Percentiles rank a stretch among this genome's conserved stretches.
Conservation (phyloP, 192 early-diverging fungal genomes). For the Entomortierella beljakovae region DNA sequence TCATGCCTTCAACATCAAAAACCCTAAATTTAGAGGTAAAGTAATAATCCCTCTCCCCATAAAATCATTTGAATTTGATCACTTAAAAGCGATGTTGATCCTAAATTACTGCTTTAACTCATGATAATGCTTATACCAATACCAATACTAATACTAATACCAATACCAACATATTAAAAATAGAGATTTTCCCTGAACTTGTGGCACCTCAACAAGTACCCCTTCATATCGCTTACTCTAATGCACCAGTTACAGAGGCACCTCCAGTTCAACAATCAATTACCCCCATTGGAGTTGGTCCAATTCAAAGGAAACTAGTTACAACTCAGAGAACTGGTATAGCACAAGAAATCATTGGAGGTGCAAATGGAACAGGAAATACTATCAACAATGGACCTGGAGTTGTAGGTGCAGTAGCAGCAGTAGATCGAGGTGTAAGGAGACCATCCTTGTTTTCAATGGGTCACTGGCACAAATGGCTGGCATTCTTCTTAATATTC, state of each 20-base stretch:
- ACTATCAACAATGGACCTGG: background rate
- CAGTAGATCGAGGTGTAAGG: slow-evolving; percentile 38
- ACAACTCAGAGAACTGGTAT: background rate
- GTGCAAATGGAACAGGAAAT: slow-evolving; percentile 8
- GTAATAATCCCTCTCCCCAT: background rate
- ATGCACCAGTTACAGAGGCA: slow-evolving; percentile 34
- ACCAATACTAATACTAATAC: too few relatives aligned
- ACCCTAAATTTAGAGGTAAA: slow-evolving; percentile 80
- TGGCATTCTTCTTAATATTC: slow-evolving; percentile 67
- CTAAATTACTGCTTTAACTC: slow-evolving; percentile 10
- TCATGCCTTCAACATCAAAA: slow-evolving; percentile 81
- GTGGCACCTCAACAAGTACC: slow-evolving; percentile 67
- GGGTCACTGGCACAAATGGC: slow-evolving; percentile 67
- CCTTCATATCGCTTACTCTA: slow-evolving; percentile 56
- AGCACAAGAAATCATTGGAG: slow-evolving; percentile 9
- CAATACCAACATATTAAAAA: too few relatives aligned
- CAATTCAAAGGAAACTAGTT: slow-evolving; percentile 9
- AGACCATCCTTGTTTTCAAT: slow-evolving; percentile 42
- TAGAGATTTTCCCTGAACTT: slow-evolving; percentile 89
- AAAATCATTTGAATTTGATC: background rate
- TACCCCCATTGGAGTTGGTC: background rate
- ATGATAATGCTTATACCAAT: too few relatives aligned
- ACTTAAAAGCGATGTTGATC: background rate
- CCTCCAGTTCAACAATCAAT: slow-evolving; percentile 17
- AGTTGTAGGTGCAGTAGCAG: slow-evolving; percentile 24